Evolutionary conservation across 2,329 filamentous ascomycete genomes (phyloP), one percentile per base, ranked within the genome.

Genomic region (Pseudogymnoascus sp.): DNA sequence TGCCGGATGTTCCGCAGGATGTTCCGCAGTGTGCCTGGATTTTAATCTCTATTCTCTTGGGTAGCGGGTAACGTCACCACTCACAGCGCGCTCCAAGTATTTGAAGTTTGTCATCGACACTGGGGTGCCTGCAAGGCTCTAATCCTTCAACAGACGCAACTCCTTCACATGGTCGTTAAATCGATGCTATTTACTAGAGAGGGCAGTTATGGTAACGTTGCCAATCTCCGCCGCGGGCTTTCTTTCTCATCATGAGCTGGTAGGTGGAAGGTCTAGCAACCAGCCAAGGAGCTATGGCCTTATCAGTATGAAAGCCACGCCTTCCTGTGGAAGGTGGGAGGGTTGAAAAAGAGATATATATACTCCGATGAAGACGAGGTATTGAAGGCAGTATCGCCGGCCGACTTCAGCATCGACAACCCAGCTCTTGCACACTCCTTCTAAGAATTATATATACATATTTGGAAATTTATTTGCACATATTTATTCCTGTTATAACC

Each of bases 381-480:
- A n/a, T 56, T 33, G 50, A n/a, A 33, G 26, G 11, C 26, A 33
- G 50, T 33, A 56, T 56, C 50, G 50, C 50, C 50, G 29, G 50
- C 50, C 50, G 50, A 56, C 50, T 56, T 56, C 50, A 56, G 26
- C 26, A 56, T 56, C 50, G 50, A 56, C 50, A 56, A 56, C 50
- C 26, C 7, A 56, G 50, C n/a, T 33, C 26, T 33, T 33, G 1
- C 29, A 56, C 50, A 0, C 26, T 56, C 50, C 50, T 33, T 56
- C 33, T 33, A 29, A 56, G 50, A 33, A 33, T 56, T 56, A 23
- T 26, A 33, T 33, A 53, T 53, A 53, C 19, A 50, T 50, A 50
- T 33, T 56, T 56, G 26, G 50, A 56, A 33, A 56, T 56, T 15
- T 33, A 56, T 13, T 56, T 56, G 50, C 26, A 56, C 26, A 56